These are phyloP conservation scores for Pistacia atlantica DNA, from an alignment of 345 rosid genomes.

Conservation along the genomic window DNA sequence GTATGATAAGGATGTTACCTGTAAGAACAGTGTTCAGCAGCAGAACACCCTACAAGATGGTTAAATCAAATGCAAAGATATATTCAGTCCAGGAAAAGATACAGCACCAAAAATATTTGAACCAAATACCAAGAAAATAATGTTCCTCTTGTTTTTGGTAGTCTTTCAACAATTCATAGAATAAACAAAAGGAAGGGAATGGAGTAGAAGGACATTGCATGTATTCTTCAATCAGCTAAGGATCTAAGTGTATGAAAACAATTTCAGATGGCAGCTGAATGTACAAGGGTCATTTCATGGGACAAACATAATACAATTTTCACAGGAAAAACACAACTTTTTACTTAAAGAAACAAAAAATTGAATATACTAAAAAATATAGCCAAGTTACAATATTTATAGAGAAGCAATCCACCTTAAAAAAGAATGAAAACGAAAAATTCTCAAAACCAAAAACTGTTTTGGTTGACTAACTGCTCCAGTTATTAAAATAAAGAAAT, in stretches of 20 bases:
- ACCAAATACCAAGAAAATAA: conserved; percentile 3
- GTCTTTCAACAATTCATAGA: neutral
- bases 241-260: neutral
- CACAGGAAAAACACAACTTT: neutral
- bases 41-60: conserved; percentile 68
- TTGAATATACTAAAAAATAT: no score
- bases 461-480: neutral
- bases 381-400: neutral
- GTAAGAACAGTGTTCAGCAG: conserved; percentile 92
- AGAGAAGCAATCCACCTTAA: neutral
- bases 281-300: neutral
- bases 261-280: neutral
- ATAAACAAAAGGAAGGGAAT: neutral
- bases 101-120: neutral
- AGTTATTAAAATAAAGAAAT: no score
- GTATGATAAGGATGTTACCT: conserved; percentile 45
- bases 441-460: neutral
- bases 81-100: neutral
- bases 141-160: neutral
- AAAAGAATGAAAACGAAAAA: no score
- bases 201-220: neutral
- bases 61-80: conserved; percentile 11
- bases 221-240: neutral
- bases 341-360: neutral
- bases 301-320: neutral